A percentile compares a stretch with the other conserved stretches of the same genome.
Evolutionary conservation across 2,329 filamentous ascomycete genomes (phyloP).

Genomic region (Exophiala sp.): DNA sequence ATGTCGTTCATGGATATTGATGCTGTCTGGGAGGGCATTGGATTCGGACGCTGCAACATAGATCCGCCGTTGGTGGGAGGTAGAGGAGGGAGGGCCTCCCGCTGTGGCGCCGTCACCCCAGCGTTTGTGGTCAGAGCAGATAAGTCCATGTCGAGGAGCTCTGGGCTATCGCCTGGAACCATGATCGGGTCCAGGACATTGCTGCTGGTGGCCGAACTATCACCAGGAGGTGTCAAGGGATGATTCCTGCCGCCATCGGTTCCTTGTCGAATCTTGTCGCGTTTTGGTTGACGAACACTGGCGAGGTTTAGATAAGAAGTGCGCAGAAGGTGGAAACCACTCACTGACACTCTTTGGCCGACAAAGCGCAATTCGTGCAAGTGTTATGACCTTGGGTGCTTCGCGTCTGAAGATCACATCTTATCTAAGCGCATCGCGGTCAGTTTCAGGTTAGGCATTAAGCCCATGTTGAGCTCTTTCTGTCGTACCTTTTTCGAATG

Average conservation of each 20-base stretch:
- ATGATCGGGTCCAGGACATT: too few species aligned
- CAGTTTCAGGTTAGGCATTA: background rate
- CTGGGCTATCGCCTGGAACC: too few species aligned
- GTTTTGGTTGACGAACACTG: conserved; percentile 3
- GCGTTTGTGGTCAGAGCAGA: too few species aligned
- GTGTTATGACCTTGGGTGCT: background rate
- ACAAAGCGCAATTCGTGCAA: conserved; percentile 3
- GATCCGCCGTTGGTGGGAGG: too few species aligned
- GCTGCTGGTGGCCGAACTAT: background rate
- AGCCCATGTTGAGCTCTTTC: too few species aligned
- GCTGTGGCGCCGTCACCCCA: too few species aligned
- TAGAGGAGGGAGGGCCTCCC: too few species aligned
- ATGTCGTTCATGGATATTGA: too few species aligned
- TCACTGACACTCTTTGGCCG: conserved; percentile 3
- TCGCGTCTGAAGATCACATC: conserved; percentile 9
- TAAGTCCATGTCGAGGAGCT: too few species aligned
- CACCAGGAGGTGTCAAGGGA: conserved; percentile 4
- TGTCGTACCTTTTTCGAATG: conserved; percentile 9
- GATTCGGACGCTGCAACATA: too few species aligned
- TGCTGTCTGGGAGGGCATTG: too few species aligned
- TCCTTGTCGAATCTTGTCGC: conserved; percentile 4
- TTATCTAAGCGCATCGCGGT: conserved; percentile 1
- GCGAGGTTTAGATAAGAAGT: background rate
- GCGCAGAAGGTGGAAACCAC: background rate
- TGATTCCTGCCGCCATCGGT: background rate